Evolutionary conservation across 2,329 filamentous ascomycete genomes (phyloP).

Genomic region (Colletotrichum tabaci): DNA sequence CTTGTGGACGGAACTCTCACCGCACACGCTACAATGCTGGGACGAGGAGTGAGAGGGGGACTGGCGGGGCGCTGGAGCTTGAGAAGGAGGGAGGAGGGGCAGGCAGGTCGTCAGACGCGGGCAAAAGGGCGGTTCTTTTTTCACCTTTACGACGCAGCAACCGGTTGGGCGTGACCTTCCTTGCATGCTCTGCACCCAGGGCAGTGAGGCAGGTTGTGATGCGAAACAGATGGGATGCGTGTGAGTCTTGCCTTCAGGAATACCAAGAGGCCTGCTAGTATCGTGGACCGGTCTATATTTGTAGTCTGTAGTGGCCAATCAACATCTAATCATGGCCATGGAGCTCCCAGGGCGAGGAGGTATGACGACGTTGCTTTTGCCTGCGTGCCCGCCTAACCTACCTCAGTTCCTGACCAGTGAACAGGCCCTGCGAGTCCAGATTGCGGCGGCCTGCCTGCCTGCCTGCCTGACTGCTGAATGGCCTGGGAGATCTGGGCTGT

Average conservation of each 20-base stretch:
- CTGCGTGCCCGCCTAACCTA: conserved; percentile 11
- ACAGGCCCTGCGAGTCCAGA: background rate
- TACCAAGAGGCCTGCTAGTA: conserved; percentile 17
- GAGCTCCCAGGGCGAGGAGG: conserved; percentile 3
- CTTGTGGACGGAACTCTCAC: conserved; percentile 7
- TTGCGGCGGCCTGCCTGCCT: conserved; percentile 7
- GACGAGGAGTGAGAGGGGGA: conserved; percentile 11
- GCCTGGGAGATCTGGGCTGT: background rate
- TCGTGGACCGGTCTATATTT: conserved; percentile 29
- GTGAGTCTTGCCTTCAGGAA: conserved; percentile 19
- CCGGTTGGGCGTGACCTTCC: conserved; percentile 23
- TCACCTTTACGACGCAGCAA: conserved; percentile 10
- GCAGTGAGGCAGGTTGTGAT: conserved; percentile 16
- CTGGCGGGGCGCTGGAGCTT: conserved; percentile 32
- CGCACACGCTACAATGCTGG: conserved; percentile 1
- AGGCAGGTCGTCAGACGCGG: conserved; percentile 8
- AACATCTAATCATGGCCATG: conserved; percentile 18
- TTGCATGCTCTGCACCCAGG: conserved; percentile 18
- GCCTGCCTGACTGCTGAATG: background rate
- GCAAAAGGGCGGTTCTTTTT: background rate
- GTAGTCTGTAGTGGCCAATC: conserved; percentile 35
- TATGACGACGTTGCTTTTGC: conserved; percentile 37
- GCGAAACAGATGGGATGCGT: conserved; percentile 9
- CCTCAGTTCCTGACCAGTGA: conserved; percentile 4
- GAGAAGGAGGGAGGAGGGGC: conserved; percentile 18